phyloP scores from a whole-genome alignment of 106 monocot genomes.

The Dioscorea dumetorum region DNA sequence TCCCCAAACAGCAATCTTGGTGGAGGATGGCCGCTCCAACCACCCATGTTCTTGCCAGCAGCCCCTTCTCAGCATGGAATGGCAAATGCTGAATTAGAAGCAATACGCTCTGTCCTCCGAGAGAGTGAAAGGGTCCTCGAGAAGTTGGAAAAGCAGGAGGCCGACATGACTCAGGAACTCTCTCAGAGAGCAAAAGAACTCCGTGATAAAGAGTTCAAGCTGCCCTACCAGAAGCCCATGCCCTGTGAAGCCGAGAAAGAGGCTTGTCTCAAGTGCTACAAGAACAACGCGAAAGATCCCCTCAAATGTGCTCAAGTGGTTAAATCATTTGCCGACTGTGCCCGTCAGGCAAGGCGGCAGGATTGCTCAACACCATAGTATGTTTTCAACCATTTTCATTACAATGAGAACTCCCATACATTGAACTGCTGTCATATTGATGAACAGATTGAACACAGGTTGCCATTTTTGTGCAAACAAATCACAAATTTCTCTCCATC shows the following conservation, averaged over 20 bases:
- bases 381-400: too few relatives aligned
- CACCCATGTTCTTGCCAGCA: slow-evolving; percentile 36
- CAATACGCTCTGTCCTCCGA: slow-evolving; percentile 42
- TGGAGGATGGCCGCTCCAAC: slow-evolving; percentile 29
- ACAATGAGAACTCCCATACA: background rate
- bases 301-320: slow-evolving; percentile 58
- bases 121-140: slow-evolving; percentile 66
- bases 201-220: slow-evolving; percentile 86
- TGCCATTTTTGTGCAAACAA: background rate
- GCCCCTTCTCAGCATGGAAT: slow-evolving; percentile 20
- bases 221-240: slow-evolving; percentile 68
- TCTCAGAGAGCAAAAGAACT: slow-evolving; percentile 78
- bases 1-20: slow-evolving; percentile 9
- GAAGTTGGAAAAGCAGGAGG: slow-evolving; percentile 65
- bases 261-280: slow-evolving; percentile 69
- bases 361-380: background rate
- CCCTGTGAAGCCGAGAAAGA: slow-evolving; percentile 58
- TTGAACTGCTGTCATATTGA: background rate
- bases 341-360: slow-evolving; percentile 47
- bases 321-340: slow-evolving; percentile 50
- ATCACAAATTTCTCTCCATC: background rate
- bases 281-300: slow-evolving; percentile 47
- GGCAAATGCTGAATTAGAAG: slow-evolving; percentile 53
- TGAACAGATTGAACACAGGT: background rate
- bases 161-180: slow-evolving; percentile 55